phyloP scores from a whole-genome alignment of 371 early-diverging fungal genomes.

The Choanephora cucurbitarum region DNA sequence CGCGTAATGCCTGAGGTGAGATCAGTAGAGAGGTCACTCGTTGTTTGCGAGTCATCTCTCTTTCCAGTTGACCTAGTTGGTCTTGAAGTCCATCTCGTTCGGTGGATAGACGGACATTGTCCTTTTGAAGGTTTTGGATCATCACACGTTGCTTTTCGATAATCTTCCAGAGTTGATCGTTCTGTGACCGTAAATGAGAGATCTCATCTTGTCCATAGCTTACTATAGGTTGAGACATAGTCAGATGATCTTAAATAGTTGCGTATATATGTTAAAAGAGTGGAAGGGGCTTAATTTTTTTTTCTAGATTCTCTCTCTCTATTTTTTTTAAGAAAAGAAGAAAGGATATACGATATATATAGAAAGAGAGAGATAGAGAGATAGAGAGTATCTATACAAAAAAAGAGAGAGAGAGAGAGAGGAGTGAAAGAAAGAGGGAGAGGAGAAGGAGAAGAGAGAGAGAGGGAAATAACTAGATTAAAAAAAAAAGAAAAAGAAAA shows the following conservation, averaged over 20 bases:
- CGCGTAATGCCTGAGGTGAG: slow-evolving; percentile 31
- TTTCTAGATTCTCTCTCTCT: no score
- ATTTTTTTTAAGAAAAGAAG: no score
- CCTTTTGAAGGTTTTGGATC: slow-evolving; percentile 74
- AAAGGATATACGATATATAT: no score
- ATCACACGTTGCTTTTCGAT: slow-evolving; percentile 86
- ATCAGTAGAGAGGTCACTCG: slow-evolving; percentile 31
- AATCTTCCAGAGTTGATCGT: slow-evolving; percentile 88
- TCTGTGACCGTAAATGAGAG: slow-evolving; percentile 58
- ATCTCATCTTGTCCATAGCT: slow-evolving; percentile 29
- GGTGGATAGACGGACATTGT: slow-evolving; percentile 50
- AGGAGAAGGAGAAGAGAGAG: no score
- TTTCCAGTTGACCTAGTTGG: slow-evolving; percentile 33
- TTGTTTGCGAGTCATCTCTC: slow-evolving; percentile 27
- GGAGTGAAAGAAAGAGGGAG: no score
- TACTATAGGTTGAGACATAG: slow-evolving; percentile 5
- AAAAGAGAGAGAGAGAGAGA: no score
- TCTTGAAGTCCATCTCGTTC: slow-evolving; percentile 58
- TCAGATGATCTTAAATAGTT: neutral
- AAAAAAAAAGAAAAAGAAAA: no score
- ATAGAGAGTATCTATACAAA: no score
- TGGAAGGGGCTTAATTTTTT: neutral
- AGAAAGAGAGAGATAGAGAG: no score
- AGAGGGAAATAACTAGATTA: no score
- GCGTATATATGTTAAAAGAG: neutral